Conservation (phyloP, 257 asterid genomes). For the Solanum neorickii region DNA sequence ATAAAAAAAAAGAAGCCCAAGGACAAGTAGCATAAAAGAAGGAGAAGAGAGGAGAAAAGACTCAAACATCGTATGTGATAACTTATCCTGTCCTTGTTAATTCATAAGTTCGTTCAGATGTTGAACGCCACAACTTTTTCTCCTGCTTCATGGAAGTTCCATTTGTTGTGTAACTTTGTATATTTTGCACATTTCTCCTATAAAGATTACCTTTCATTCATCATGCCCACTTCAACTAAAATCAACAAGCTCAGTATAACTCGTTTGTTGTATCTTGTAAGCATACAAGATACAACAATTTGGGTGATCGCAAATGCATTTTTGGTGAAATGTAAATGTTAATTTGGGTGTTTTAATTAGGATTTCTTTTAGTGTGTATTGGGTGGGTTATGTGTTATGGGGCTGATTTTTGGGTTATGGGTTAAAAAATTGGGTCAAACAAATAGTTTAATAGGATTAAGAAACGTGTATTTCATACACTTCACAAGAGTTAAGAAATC, state of each 20-base stretch:
- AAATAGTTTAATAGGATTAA: too few relatives aligned
- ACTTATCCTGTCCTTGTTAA: neutral
- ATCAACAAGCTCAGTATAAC: neutral
- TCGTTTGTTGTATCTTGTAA: neutral
- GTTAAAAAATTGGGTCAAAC: too few relatives aligned
- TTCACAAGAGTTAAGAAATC: too few relatives aligned
- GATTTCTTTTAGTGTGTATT: too few relatives aligned
- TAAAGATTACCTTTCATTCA: neutral
- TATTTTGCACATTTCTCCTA: neutral
- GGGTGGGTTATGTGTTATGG: too few relatives aligned
- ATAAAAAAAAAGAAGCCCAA: conserved; percentile 37
- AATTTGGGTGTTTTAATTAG: too few relatives aligned
- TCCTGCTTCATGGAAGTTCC: neutral
- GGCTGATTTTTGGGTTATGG: too few relatives aligned
- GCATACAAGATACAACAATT: neutral
- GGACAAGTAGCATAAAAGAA: conserved; percentile 29
- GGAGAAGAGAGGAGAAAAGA: conserved; percentile 35
- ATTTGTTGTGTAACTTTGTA: neutral
- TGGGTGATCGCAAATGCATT: too few relatives aligned
- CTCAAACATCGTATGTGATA: conserved; percentile 9
- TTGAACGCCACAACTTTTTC: neutral
- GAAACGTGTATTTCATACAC: too few relatives aligned
- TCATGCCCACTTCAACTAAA: neutral
- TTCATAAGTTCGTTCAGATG: neutral
- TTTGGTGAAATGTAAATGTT: too few relatives aligned